phyloP scores from a whole-genome alignment of 768 basidiomycete genomes.

The Phaeolepiota aurea region DNA sequence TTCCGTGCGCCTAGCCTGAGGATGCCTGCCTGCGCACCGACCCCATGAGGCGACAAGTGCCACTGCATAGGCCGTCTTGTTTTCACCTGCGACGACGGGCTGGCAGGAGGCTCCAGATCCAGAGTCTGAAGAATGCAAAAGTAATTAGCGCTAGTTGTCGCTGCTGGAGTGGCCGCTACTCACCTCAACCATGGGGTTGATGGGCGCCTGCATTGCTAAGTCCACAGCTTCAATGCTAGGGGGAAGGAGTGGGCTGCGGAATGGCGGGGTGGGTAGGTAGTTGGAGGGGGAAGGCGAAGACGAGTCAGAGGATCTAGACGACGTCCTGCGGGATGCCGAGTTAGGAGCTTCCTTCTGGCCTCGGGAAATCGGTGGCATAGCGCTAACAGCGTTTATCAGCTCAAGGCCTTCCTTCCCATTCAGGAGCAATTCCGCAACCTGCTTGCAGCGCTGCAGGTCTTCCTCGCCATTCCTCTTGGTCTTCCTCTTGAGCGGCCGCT shows the following conservation, averaged over 20 bases:
- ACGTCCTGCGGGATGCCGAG: background rate
- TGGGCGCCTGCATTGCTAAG: too few species aligned
- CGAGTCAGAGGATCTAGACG: background rate
- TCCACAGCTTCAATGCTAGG: constrained; percentile 7
- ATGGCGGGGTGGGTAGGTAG: constrained; percentile 9
- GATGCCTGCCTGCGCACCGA: background rate
- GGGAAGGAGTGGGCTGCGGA: constrained; percentile 22
- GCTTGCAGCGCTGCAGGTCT: constrained; percentile 40
- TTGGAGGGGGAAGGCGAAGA: background rate
- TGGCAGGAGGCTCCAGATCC: background rate
- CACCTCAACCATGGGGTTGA: background rate
- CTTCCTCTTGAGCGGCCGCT: constrained; percentile 38
- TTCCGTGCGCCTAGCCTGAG: background rate
- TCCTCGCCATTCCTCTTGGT: constrained; percentile 41
- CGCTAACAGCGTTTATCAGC: constrained; percentile 33
- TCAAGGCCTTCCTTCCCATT: constrained; percentile 43
- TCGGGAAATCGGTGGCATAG: constrained; percentile 13
- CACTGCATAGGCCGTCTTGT: background rate
- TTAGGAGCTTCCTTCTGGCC: background rate
- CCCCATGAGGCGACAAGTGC: background rate
- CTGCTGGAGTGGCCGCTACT: background rate
- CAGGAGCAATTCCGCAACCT: constrained; percentile 41
- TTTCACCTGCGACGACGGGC: background rate
- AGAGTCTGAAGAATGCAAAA: background rate
- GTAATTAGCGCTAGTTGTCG: background rate